Evolutionary conservation across 2,329 filamentous ascomycete genomes (phyloP).

Genomic region (Pseudocercospora crystallina): DNA sequence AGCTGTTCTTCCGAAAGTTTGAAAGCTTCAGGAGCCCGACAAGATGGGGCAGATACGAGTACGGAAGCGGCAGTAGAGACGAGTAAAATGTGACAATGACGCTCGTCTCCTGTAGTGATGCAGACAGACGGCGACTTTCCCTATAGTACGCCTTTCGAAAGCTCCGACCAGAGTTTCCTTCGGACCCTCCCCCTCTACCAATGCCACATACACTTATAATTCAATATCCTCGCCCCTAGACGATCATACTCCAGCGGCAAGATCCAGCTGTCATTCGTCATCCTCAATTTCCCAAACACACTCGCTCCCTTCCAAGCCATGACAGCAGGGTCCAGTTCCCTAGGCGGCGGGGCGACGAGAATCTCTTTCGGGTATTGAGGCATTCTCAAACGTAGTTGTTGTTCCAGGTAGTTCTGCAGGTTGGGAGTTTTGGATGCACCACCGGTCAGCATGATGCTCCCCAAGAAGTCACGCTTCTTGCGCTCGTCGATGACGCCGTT

Average conservation of each 20-base stretch:
- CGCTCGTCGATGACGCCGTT: slow-evolving; percentile 74
- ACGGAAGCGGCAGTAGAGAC: too few relatives aligned
- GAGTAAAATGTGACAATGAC: too few relatives aligned
- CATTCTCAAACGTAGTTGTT: slow-evolving; percentile 67
- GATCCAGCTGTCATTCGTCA: slow-evolving; percentile 94
- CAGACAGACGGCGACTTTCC: too few relatives aligned
- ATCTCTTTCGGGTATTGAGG: slow-evolving; percentile 66
- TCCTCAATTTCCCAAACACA: slow-evolving; percentile 84
- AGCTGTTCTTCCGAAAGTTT: too few relatives aligned
- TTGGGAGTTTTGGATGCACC: slow-evolving; percentile 79
- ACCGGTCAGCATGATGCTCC: slow-evolving; percentile 86
- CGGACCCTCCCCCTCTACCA: slow-evolving; percentile 40
- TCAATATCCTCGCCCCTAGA: slow-evolving; percentile 75
- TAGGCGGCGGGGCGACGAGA: slow-evolving; percentile 67
- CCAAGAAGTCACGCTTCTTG: slow-evolving; percentile 85
- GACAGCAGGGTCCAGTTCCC: slow-evolving; percentile 96
- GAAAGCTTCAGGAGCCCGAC: too few relatives aligned
- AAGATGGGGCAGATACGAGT: too few relatives aligned
- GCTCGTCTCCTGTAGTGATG: too few relatives aligned
- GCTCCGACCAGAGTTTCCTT: too few relatives aligned
- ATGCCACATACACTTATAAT: slow-evolving; percentile 73
- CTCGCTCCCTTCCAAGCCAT: slow-evolving; percentile 97
- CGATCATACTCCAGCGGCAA: slow-evolving; percentile 83
- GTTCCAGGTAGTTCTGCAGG: slow-evolving; percentile 80
- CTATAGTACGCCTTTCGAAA: too few relatives aligned